A percentile compares a stretch with the other conserved stretches of the same genome.
These are phyloP conservation scores for Neurospora intermedia DNA, from an alignment of 495 filamentous ascomycete genomes.

Conservation along the genomic window DNA sequence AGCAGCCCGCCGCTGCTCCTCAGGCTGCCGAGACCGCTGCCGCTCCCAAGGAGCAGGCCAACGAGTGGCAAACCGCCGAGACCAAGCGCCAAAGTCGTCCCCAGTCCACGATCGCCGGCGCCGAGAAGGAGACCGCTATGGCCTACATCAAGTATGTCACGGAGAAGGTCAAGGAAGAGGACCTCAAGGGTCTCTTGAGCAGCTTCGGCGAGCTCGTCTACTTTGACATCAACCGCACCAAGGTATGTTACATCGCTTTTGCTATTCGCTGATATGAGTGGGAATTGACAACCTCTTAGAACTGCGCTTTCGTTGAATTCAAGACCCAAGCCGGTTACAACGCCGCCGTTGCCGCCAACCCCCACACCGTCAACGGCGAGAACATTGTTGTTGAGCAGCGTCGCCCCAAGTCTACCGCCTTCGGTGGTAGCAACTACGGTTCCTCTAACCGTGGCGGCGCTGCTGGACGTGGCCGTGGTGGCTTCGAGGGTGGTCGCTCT, in stretches of 20 bases:
- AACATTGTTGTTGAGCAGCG: conserved; percentile 82
- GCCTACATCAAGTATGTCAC: conserved; percentile 93
- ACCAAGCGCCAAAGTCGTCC: conserved; percentile 68
- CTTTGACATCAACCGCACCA: conserved; percentile 79
- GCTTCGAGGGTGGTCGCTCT: conserved; percentile 44
- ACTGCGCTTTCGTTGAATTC: conserved; percentile 95
- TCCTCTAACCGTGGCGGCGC: conserved; percentile 43
- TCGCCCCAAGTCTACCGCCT: conserved; percentile 59
- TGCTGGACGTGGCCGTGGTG: conserved; percentile 56
- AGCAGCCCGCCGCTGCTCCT: conserved; percentile 29
- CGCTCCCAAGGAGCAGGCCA: conserved; percentile 36
- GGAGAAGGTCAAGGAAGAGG: conserved; percentile 62
- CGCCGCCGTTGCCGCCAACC: conserved; percentile 73
- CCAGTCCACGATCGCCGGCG: conserved; percentile 37
- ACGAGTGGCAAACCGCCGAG: conserved; percentile 75
- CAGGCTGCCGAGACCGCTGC: conserved; percentile 19
- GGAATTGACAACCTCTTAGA: conserved; percentile 44
- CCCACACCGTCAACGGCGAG: conserved; percentile 72
- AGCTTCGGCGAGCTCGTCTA: conserved; percentile 72
- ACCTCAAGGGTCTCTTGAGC: conserved; percentile 52
- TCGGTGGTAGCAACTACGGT: conserved; percentile 53
- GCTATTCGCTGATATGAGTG: neutral
- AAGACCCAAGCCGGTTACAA: conserved; percentile 64
- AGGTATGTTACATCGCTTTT: conserved; percentile 47
- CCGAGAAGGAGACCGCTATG: conserved; percentile 57